These are phyloP conservation scores for Fraxinus xanthoxyloides DNA, from an alignment of 305 asterid genomes.

Conservation along the genomic window DNA sequence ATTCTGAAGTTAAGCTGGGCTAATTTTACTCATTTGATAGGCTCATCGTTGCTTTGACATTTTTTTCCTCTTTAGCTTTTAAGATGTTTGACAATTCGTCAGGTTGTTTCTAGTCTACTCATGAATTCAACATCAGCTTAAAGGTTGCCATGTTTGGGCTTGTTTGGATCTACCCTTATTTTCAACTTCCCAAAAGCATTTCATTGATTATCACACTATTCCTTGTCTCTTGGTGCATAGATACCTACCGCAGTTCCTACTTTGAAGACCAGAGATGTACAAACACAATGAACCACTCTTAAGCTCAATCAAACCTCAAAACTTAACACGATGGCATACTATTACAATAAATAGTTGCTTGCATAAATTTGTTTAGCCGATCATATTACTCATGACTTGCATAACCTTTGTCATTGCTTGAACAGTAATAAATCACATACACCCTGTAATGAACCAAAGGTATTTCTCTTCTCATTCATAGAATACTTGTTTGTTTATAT, in stretches of 20 bases:
- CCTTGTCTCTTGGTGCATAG: not conserved
- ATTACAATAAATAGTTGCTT: not conserved
- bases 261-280: not conserved
- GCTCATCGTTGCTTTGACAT: slow-evolving; percentile 19
- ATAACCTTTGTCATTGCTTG: too few relatives aligned
- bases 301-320: not conserved
- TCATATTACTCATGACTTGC: not conserved
- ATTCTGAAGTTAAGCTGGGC: slow-evolving; percentile 34
- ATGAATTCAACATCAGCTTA: not conserved
- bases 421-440: not conserved
- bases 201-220: not conserved
- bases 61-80: slow-evolving; percentile 15
- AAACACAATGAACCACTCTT: not conserved
- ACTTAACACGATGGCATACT: not conserved
- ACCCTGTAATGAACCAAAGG: too few relatives aligned
- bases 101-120: not conserved
- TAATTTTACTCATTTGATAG: slow-evolving; percentile 28
- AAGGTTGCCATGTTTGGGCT: not conserved
- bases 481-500: too few relatives aligned
- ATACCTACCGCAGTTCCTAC: not conserved
- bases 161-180: not conserved
- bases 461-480: too few relatives aligned
- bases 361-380: not conserved
- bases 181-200: not conserved
- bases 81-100: not conserved